These are phyloP conservation scores for Rutstroemia sp. DNA, from an alignment of 2,329 filamentous ascomycete genomes.

Conservation along the genomic window DNA sequence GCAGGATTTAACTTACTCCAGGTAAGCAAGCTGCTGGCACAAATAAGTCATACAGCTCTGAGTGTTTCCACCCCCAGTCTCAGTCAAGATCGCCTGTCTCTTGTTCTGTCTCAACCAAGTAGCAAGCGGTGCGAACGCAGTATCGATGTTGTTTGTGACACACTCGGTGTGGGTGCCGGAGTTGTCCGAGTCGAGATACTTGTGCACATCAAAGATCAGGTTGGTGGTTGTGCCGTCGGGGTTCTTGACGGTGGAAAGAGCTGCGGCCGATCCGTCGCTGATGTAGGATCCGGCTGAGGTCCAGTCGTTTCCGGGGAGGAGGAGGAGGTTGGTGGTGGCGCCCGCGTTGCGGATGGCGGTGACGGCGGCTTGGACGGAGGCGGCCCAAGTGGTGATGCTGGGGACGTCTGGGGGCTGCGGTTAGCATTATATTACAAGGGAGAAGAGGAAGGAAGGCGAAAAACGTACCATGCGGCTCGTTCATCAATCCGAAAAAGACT, in stretches of 20 bases:
- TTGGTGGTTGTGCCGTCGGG: slow-evolving; percentile 49
- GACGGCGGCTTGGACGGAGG: slow-evolving; percentile 54
- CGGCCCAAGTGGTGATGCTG: slow-evolving; percentile 41
- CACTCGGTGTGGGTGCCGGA: slow-evolving; percentile 46
- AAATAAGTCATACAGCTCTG: slow-evolving; percentile 29
- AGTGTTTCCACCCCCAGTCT: slow-evolving; percentile 39
- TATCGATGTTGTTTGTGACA: slow-evolving; percentile 42
- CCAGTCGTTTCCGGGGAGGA: slow-evolving; percentile 57
- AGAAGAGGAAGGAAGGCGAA: not conserved
- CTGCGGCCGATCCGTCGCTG: slow-evolving; percentile 41
- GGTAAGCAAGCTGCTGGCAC: slow-evolving; percentile 28
- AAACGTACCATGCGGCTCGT: slow-evolving; percentile 49
- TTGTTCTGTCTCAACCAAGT: slow-evolving; percentile 40
- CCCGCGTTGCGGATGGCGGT: slow-evolving; percentile 57
- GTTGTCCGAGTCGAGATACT: slow-evolving; percentile 52
- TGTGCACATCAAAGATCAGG: slow-evolving; percentile 53
- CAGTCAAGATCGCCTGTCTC: slow-evolving; percentile 43
- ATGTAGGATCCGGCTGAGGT: slow-evolving; percentile 43
- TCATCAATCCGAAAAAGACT: slow-evolving; percentile 61
- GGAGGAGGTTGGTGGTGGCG: slow-evolving; percentile 55
- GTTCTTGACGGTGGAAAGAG: slow-evolving; percentile 47
- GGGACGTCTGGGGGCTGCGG: slow-evolving; percentile 34
- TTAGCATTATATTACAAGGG: not conserved
- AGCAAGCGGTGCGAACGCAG: slow-evolving; percentile 40
- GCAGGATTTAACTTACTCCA: slow-evolving; percentile 21